phyloP scores from a whole-genome alignment of 805 yeast genomes.

The Priceomyces melissophilus region DNA sequence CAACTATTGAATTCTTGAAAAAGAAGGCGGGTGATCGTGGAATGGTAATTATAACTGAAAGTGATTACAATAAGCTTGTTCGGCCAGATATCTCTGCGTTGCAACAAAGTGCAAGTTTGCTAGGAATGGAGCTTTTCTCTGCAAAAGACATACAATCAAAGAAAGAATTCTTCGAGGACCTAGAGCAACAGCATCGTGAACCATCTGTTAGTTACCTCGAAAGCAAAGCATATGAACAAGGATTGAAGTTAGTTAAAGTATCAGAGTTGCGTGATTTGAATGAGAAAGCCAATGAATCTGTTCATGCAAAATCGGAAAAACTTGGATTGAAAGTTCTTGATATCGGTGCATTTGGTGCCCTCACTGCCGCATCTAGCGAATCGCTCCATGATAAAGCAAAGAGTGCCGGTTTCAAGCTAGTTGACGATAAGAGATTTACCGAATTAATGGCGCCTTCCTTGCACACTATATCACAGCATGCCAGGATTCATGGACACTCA shows the following conservation, averaged over 20 bases:
- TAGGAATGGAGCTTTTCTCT: conserved; percentile 15
- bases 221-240: conserved; percentile 1
- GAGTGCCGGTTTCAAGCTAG: conserved; percentile 8
- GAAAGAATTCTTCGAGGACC: neutral
- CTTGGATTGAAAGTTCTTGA: conserved; percentile 10
- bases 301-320: conserved; percentile 9
- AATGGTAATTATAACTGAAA: neutral
- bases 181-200: neutral
- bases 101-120: conserved; percentile 7
- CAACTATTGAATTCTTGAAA: conserved; percentile 13
- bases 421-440: conserved; percentile 16
- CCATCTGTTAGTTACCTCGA: neutral
- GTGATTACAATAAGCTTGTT: neutral
- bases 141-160: conserved; percentile 1
- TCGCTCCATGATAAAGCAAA: conserved; percentile 10
- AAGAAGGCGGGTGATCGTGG: neutral
- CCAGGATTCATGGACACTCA: conserved; percentile 13
- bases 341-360: conserved; percentile 4
- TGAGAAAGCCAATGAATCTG: conserved; percentile 6
- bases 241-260: conserved; percentile 6
- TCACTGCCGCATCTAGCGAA: conserved; percentile 9
- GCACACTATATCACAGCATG: conserved; percentile 21
- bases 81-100: conserved; percentile 7
- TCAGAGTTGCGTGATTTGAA: conserved; percentile 4
- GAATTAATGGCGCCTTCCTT: conserved; percentile 19